phyloP scores from a whole-genome alignment of 1,284 basidiomycete species.

The Takashimella tepidaria region DNA sequence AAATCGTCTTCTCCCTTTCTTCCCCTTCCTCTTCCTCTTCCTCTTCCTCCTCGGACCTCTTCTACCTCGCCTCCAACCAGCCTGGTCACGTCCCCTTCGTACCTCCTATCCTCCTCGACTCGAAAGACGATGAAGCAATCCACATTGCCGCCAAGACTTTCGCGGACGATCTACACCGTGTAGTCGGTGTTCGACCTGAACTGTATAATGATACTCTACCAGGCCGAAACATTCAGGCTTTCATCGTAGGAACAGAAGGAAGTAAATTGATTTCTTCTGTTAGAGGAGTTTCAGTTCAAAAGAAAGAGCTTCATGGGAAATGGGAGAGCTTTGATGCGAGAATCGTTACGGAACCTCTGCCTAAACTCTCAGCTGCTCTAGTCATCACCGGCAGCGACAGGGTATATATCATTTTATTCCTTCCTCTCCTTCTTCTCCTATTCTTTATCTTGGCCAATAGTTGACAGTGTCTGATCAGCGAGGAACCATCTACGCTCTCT shows the following conservation, averaged over 20 bases:
- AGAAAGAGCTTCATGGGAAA: slow-evolving; percentile 55
- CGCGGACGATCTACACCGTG: slow-evolving; percentile 57
- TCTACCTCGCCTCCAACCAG: neutral
- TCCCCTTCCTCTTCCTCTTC: neutral
- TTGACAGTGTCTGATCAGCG: slow-evolving; percentile 4
- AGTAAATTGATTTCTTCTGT: slow-evolving; percentile 41
- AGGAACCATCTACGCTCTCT: slow-evolving; percentile 59
- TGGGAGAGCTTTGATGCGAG: slow-evolving; percentile 60
- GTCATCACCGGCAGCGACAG: slow-evolving; percentile 61
- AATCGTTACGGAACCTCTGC: slow-evolving; percentile 56
- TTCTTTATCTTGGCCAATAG: too few species aligned
- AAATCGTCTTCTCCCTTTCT: neutral
- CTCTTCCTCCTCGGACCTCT: neutral
- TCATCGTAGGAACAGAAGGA: slow-evolving; percentile 60
- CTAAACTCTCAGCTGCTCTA: slow-evolving; percentile 57
- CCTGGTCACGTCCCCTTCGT: neutral
- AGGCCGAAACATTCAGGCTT: slow-evolving; percentile 48
- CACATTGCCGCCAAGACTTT: slow-evolving; percentile 60
- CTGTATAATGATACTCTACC: slow-evolving; percentile 16
- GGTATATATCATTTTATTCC: too few species aligned
- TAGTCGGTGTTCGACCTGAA: slow-evolving; percentile 54
- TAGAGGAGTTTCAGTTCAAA: neutral
- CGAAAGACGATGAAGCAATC: slow-evolving; percentile 38
- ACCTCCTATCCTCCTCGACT: slow-evolving; percentile 12
- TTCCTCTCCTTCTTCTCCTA: too few species aligned